These are phyloP conservation scores for Fagus sylvatica DNA, from an alignment of 306 rosid species.

Conservation along the genomic window DNA sequence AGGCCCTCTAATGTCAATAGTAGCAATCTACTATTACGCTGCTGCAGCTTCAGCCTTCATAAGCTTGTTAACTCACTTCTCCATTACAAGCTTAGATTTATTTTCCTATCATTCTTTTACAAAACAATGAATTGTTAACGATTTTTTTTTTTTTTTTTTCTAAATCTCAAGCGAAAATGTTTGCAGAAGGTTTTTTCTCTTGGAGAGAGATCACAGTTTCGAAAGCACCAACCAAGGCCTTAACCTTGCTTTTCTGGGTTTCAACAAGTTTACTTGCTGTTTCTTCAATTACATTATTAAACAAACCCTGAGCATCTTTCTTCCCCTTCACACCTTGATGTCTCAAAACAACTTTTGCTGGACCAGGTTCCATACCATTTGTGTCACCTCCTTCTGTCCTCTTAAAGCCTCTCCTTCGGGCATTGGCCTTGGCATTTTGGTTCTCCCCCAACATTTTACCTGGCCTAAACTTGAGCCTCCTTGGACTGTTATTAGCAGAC, in stretches of 20 bases:
- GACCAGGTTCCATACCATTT: constrained; percentile 9
- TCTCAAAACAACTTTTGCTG: constrained; percentile 68
- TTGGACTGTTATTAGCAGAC: constrained; percentile 46
- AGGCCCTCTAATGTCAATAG: constrained; percentile 29
- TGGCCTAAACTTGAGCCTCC: constrained; percentile 73
- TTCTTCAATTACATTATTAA: constrained; percentile 86
- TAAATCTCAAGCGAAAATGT: constrained; percentile 35
- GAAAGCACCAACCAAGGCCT: constrained; percentile 97
- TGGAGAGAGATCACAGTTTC: constrained; percentile 97
- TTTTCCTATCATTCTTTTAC: constrained; percentile 36
- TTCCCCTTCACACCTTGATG: constrained; percentile 70
- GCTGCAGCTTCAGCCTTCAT: constrained; percentile 17
- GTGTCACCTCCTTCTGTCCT: constrained; percentile 39
- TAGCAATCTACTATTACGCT: constrained; percentile 32
- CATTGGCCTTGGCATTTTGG: constrained; percentile 22
- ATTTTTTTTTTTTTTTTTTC: background rate
- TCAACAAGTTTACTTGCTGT: constrained; percentile 85
- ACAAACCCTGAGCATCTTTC: constrained; percentile 73
- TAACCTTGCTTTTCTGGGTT: constrained; percentile 85
- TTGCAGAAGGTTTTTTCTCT: constrained; percentile 61
- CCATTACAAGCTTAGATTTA: constrained; percentile 40
- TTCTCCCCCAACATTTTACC: constrained; percentile 47
- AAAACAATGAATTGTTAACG: constrained; percentile 19
- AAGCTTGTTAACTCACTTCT: constrained; percentile 36
- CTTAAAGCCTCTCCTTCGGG: constrained; percentile 49